Evolutionary conservation across 768 basidiomycete genomes (phyloP).

Genomic region (Lactarius indigo): DNA sequence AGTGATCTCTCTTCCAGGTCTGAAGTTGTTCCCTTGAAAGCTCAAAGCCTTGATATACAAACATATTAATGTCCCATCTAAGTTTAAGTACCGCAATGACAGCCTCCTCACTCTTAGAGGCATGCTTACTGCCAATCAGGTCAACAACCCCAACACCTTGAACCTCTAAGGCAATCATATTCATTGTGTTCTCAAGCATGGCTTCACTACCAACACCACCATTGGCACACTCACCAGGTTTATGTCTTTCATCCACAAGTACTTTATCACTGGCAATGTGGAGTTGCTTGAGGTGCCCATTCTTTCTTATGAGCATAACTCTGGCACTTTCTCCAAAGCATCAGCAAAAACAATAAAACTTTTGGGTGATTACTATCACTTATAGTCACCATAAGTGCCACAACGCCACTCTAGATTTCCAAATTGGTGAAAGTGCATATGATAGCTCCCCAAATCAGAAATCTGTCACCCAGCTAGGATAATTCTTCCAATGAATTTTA

Average conservation of each 20-base stretch:
- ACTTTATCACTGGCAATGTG: slow-evolving; percentile 22
- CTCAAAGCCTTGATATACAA: slow-evolving; percentile 26
- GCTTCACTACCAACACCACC: slow-evolving; percentile 28
- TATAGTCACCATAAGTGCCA: no score
- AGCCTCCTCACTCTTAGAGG: slow-evolving; percentile 27
- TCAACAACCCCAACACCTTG: slow-evolving; percentile 27
- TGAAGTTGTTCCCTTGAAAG: slow-evolving; percentile 17
- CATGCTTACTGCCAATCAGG: slow-evolving; percentile 28
- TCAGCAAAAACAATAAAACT: no score
- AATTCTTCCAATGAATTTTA: no score
- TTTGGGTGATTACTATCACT: no score
- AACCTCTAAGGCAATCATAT: slow-evolving; percentile 28
- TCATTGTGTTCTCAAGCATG: slow-evolving; percentile 29
- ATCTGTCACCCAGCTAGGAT: no score
- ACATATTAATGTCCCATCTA: slow-evolving; percentile 26
- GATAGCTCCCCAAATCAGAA: no score
- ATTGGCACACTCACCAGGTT: slow-evolving; percentile 28
- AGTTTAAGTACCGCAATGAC: slow-evolving; percentile 31
- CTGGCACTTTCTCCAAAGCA: slow-evolving; percentile 29
- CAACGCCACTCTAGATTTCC: no score
- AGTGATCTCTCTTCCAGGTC: slow-evolving; percentile 25
- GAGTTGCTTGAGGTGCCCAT: slow-evolving; percentile 29
- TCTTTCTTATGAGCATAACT: slow-evolving; percentile 25
- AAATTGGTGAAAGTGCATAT: no score
- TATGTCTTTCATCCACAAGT: slow-evolving; percentile 27